Conservation (phyloP, 768 basidiomycete genomes). For the Mycena leptocephala region DNA sequence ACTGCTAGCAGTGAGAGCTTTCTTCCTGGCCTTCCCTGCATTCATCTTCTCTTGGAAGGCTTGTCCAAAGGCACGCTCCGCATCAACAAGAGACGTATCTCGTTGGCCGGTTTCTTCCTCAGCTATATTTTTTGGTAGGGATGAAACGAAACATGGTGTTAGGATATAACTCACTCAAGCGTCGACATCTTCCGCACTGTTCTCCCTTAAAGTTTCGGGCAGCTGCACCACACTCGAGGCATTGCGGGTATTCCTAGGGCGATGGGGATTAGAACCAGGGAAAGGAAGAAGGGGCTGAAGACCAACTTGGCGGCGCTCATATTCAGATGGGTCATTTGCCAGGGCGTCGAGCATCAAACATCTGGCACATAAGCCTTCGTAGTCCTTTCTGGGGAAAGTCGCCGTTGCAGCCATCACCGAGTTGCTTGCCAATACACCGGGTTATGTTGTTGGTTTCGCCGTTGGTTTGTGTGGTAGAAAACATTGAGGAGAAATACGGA, state of each 20-base stretch:
- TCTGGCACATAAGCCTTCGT: background rate
- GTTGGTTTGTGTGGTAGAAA: no score
- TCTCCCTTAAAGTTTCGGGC: no score
- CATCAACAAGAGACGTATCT: background rate
- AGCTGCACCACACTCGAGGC: no score
- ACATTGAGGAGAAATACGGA: no score
- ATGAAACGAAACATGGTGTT: background rate
- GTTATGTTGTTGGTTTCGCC: no score
- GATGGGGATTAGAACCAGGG: no score
- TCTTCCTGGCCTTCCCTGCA: background rate
- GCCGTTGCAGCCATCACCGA: background rate
- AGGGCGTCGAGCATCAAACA: constrained; percentile 7
- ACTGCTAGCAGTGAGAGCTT: background rate
- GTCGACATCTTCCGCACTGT: no score
- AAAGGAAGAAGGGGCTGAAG: no score
- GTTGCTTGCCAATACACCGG: background rate
- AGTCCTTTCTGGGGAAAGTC: constrained; percentile 7
- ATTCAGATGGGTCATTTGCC: no score
- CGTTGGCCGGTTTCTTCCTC: background rate
- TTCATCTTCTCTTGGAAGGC: constrained; percentile 1
- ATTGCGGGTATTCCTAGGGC: no score
- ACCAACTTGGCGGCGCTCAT: no score
- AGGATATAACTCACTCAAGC: background rate
- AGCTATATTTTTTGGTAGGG: background rate
- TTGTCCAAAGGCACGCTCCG: background rate